Percentiles rank a stretch among this genome's conserved stretches.
Evolutionary conservation across 805 yeast species (phyloP).

Genomic region (Pichia pseudocactophila): DNA sequence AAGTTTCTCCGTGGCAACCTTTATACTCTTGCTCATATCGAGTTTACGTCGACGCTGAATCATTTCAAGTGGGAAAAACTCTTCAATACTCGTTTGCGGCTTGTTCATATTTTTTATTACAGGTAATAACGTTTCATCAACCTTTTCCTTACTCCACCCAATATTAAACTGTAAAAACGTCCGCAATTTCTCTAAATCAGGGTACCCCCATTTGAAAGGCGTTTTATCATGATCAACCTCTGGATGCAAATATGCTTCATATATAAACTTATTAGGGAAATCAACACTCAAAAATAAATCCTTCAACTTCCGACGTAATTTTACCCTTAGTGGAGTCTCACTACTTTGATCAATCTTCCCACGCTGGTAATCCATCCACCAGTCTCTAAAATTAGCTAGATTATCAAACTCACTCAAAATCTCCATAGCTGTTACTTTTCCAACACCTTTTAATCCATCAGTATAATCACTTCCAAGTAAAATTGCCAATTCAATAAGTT

Average conservation of each 20-base stretch:
- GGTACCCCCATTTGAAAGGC: constrained; percentile 81
- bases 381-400: constrained; percentile 35
- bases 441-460: constrained; percentile 84
- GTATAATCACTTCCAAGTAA: constrained; percentile 93
- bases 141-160: constrained; percentile 70
- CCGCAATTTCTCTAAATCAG: constrained; percentile 73
- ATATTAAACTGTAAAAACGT: constrained; percentile 58
- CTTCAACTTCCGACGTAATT: constrained; percentile 47
- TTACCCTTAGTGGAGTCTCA: constrained; percentile 44
- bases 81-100: constrained; percentile 55
- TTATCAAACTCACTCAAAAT: constrained; percentile 72
- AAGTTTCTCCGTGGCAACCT: constrained; percentile 46
- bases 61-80: constrained; percentile 58
- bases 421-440: constrained; percentile 90
- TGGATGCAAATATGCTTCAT: constrained; percentile 69
- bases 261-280: constrained; percentile 65
- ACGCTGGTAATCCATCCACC: constrained; percentile 47
- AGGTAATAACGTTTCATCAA: constrained; percentile 81
- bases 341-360: constrained; percentile 31
- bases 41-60: constrained; percentile 38
- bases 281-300: constrained; percentile 37
- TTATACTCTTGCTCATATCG: constrained; percentile 51
- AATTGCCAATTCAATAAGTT: constrained; percentile 72
- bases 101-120: constrained; percentile 71
- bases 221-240: constrained; percentile 78